A percentile compares a stretch with the other conserved stretches of the same genome.
These are phyloP conservation scores for Sophora flavescens DNA, from an alignment of 306 rosid genomes.

Conservation along the genomic window DNA sequence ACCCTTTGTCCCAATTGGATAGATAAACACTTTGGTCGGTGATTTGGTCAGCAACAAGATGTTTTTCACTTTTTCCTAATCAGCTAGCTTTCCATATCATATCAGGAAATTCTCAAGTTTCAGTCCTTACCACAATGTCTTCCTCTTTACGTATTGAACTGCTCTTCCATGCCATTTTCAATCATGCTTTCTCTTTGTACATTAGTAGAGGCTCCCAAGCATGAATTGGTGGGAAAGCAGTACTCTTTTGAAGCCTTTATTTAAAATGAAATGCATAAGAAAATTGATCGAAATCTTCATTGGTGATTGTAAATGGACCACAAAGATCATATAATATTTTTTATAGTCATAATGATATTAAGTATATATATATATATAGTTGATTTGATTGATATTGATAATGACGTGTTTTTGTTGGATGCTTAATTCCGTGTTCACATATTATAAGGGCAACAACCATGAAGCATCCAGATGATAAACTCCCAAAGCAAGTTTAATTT, in stretches of 20 bases:
- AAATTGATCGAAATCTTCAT: background rate
- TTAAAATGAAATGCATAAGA: background rate
- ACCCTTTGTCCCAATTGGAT: background rate
- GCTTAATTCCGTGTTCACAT: background rate
- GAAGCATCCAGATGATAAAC: background rate
- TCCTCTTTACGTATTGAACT: background rate
- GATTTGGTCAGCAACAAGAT: background rate
- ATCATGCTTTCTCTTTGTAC: background rate
- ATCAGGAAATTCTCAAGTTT: background rate
- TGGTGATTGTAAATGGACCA: background rate
- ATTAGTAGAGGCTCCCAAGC: background rate
- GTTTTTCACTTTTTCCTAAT: background rate
- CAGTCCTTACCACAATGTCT: background rate
- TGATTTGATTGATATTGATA: background rate
- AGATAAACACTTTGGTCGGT: constrained; percentile 7
- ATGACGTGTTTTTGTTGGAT: background rate
- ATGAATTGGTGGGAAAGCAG: background rate
- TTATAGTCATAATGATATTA: background rate
- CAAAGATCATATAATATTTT: background rate
- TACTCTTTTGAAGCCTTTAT: background rate
- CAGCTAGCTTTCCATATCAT: background rate
- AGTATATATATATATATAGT: background rate
- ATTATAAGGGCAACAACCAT: background rate
- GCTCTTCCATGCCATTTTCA: background rate
- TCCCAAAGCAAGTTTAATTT: background rate